These are phyloP conservation scores for Aspergillus tamarii DNA, from an alignment of 2,329 filamentous ascomycete genomes.

Conservation along the genomic window DNA sequence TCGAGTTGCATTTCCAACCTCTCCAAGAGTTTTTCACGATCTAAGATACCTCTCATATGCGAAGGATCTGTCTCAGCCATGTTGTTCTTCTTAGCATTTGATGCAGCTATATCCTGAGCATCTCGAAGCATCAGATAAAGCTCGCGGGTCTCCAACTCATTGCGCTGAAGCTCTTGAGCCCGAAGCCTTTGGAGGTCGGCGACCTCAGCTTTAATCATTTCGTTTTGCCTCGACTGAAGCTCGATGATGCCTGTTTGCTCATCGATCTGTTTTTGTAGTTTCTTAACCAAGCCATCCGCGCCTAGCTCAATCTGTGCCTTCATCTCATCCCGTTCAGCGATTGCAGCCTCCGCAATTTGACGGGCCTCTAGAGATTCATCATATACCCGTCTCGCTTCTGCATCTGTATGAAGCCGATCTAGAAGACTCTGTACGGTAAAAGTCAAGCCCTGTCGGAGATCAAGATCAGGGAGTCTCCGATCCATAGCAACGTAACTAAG, in stretches of 20 bases:
- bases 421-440: conserved; percentile 95
- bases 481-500: conserved; percentile 99
- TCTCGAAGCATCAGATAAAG: conserved; percentile 98
- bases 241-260: conserved; percentile 91
- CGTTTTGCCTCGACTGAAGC: conserved; percentile 81
- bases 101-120: conserved; percentile 92
- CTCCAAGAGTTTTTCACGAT: conserved; percentile 89
- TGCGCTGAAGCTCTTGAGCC: conserved; percentile 88
- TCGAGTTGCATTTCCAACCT: conserved; percentile 94
- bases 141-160: conserved; percentile 94
- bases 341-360: conserved; percentile 91
- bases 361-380: conserved; percentile 90
- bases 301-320: conserved; percentile 84
- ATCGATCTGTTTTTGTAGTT: conserved; percentile 90
- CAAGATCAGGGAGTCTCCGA: conserved; percentile 90
- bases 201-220: conserved; percentile 85
- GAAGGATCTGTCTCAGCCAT: conserved; percentile 68
- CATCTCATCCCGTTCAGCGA: conserved; percentile 96
- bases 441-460: conserved; percentile 95
- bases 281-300: conserved; percentile 89
- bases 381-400: conserved; percentile 85
- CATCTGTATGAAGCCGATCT: conserved; percentile 95
- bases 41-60: conserved; percentile 88
- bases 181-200: conserved; percentile 83
- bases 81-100: conserved; percentile 70